These are phyloP conservation scores for Jacaranda mimosifolia DNA, from an alignment of 257 asterid genomes.

Conservation along the genomic window DNA sequence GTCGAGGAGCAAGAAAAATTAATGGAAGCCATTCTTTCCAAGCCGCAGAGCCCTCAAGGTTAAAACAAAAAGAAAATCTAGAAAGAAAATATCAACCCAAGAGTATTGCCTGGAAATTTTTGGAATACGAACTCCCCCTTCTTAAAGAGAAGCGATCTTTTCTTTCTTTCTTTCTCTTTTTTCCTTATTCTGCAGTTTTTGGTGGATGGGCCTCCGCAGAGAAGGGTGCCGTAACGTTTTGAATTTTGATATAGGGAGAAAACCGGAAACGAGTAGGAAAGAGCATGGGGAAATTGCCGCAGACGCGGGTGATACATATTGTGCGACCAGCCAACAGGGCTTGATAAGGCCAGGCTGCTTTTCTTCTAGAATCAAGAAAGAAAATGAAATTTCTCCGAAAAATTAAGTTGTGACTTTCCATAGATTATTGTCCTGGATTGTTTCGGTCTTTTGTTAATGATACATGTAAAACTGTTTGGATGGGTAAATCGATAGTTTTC, in stretches of 20 bases:
- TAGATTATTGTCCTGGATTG: not conserved
- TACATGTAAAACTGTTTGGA: not conserved
- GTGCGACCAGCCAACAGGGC: conserved; percentile 26
- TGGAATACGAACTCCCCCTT: conserved; percentile 1
- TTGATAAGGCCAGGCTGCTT: conserved; percentile 28
- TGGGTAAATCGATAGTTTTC: too few species aligned
- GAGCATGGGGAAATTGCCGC: not conserved
- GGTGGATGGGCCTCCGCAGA: not conserved
- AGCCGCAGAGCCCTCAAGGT: not conserved
- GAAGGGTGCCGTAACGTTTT: not conserved
- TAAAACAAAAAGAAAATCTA: too few species aligned
- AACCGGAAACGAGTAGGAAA: conserved; percentile 37
- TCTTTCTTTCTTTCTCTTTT: not conserved
- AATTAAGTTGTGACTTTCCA: not conserved
- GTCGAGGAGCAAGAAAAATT: conserved; percentile 71
- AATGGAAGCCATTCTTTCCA: conserved; percentile 66
- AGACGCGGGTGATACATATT: conserved; percentile 29
- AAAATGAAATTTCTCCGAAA: not conserved
- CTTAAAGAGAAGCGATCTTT: conserved; percentile 9
- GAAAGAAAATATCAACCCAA: not conserved
- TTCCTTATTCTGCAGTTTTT: too few species aligned
- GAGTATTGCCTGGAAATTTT: conserved; percentile 5
- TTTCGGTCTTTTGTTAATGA: too few species aligned
- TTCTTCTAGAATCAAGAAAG: not conserved
- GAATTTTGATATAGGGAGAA: not conserved